Evolutionary conservation across 139 green algal species (phyloP).

Genomic region (Tetratostichococcus sp.): DNA sequence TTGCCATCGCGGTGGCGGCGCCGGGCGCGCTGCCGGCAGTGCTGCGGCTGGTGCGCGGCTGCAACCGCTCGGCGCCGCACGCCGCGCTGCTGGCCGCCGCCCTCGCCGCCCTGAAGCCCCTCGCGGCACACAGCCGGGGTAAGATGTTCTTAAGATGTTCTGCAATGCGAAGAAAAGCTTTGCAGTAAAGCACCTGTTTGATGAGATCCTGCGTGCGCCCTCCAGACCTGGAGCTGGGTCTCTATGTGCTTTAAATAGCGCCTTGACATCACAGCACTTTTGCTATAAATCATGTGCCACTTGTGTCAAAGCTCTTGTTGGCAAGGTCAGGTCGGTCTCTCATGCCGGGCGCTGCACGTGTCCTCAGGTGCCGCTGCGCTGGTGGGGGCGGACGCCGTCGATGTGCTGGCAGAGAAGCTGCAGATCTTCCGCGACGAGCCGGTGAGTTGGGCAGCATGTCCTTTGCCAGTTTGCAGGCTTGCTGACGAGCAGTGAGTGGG

Average conservation of each 20-base stretch:
- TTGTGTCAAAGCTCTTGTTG: too few species aligned
- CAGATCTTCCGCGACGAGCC: conserved; percentile 66
- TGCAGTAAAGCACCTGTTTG: too few species aligned
- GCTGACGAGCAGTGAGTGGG: too few species aligned
- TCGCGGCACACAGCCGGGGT: neutral
- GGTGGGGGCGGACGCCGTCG: conserved; percentile 40
- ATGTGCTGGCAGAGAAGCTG: conserved; percentile 56
- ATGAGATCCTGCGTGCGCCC: too few species aligned
- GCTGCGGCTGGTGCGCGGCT: conserved; percentile 49
- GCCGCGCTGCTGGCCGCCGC: conserved; percentile 37
- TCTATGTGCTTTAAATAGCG: too few species aligned
- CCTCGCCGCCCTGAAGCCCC: conserved; percentile 44
- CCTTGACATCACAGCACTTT: too few species aligned
- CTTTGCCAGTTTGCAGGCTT: too few species aligned
- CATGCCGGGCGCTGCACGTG: conserved; percentile 20
- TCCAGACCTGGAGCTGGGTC: too few species aligned
- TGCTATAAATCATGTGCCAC: too few species aligned
- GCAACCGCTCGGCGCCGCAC: conserved; percentile 64
- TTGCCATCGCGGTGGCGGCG: conserved; percentile 1
- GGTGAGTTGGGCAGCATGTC: conserved; percentile 14
- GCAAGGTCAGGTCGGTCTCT: too few species aligned
- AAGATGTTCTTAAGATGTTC: too few species aligned
- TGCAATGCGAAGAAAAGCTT: too few species aligned
- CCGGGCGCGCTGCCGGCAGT: conserved; percentile 33
- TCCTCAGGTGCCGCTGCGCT: conserved; percentile 32